Conservation (phyloP, 495 filamentous ascomycete genomes). For the Halenospora varia region DNA sequence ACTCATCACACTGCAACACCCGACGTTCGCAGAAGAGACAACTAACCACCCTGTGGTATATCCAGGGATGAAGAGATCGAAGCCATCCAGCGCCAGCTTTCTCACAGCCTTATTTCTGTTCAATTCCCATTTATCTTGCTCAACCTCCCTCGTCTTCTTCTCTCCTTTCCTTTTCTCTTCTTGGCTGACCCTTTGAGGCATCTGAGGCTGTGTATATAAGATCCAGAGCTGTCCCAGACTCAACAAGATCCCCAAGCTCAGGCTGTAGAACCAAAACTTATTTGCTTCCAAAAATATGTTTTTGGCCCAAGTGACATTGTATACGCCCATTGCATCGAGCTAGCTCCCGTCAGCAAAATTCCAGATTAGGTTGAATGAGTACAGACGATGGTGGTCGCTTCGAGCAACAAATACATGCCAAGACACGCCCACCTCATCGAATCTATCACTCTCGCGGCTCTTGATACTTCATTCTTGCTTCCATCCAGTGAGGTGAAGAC, state of each 20-base stretch:
- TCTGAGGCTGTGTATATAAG: background rate
- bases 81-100: slow-evolving; percentile 42
- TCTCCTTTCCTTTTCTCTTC: background rate
- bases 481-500: slow-evolving; percentile 25
- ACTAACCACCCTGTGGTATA: slow-evolving; percentile 50
- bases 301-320: slow-evolving; percentile 25
- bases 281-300: slow-evolving; percentile 45
- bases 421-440: slow-evolving; percentile 34
- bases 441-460: slow-evolving; percentile 23
- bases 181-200: too few species aligned
- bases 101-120: background rate
- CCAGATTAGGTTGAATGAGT: background rate
- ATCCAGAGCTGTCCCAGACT: background rate
- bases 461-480: slow-evolving; percentile 22
- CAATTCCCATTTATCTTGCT: background rate
- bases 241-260: slow-evolving; percentile 22
- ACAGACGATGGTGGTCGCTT: slow-evolving; percentile 30
- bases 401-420: slow-evolving; percentile 44
- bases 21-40: slow-evolving; percentile 39
- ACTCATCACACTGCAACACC: slow-evolving; percentile 49
- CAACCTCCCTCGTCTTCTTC: background rate
- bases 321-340: slow-evolving; percentile 44
- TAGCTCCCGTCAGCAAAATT: slow-evolving; percentile 24
- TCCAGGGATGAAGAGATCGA: slow-evolving; percentile 53
- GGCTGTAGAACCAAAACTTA: slow-evolving; percentile 57